Conservation (phyloP, 164 flowering plant species). For the Magnolia kwangsiensis region DNA sequence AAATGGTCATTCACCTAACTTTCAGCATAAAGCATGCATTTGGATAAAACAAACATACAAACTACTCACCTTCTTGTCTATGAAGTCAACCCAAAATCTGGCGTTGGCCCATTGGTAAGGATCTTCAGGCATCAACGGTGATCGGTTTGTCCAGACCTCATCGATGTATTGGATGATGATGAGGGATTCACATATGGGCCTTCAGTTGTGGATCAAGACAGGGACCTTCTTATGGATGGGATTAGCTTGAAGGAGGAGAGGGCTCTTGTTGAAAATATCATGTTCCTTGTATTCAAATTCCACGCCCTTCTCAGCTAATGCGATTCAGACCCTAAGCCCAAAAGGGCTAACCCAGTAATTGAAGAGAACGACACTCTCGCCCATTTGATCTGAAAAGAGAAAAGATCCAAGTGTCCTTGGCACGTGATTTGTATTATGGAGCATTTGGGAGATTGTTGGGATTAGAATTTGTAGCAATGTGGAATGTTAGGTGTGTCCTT, state of each 20-base stretch:
- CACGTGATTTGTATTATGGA: too few species aligned
- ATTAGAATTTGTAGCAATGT: too few species aligned
- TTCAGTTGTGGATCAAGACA: constrained; percentile 17
- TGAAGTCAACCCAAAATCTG: constrained; percentile 23
- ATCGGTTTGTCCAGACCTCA: constrained; percentile 15
- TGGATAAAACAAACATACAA: not conserved
- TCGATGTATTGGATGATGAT: constrained; percentile 22
- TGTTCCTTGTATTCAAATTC: constrained; percentile 6
- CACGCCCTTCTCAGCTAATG: constrained; percentile 19
- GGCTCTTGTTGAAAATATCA: constrained; percentile 7
- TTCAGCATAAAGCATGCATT: not conserved
- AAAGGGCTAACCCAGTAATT: constrained; percentile 22
- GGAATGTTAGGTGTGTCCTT: too few species aligned
- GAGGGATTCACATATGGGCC: constrained; percentile 24
- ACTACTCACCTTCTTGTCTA: constrained; percentile 14
- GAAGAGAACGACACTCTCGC: constrained; percentile 18
- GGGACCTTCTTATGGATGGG: constrained; percentile 25
- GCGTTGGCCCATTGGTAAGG: constrained; percentile 13
- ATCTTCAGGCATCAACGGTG: constrained; percentile 21
- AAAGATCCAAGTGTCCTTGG: too few species aligned
- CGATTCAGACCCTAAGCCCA: constrained; percentile 31
- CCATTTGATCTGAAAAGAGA: constrained; percentile 11
- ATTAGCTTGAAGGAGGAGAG: constrained; percentile 16
- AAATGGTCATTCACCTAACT: too few species aligned
- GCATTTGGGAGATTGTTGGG: too few species aligned